phyloP scores from a whole-genome alignment of 306 rosid genomes.

The Citrullus colocynthis region DNA sequence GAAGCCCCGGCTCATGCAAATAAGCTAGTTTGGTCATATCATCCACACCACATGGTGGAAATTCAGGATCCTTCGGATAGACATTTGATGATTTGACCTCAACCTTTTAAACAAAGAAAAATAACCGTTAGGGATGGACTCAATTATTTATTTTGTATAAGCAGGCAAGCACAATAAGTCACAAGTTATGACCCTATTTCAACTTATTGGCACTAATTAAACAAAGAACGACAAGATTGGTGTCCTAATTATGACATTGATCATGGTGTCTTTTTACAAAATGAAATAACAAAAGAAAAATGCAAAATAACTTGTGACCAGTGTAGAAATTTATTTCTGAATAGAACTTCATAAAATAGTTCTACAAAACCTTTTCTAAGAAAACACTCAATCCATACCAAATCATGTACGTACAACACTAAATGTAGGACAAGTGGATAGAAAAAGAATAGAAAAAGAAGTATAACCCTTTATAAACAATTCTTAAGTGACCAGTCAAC shows the following conservation, averaged over 20 bases:
- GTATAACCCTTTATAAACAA: background rate
- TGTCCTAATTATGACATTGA: background rate
- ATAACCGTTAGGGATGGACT: background rate
- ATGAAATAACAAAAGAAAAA: background rate
- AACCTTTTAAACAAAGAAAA: constrained; percentile 27
- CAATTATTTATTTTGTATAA: background rate
- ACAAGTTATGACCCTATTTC: background rate
- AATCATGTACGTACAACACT: background rate
- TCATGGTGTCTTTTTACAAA: background rate
- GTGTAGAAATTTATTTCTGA: background rate
- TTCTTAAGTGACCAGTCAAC: background rate
- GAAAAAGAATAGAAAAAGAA: background rate
- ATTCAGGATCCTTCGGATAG: constrained; percentile 89
- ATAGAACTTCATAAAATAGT: background rate
- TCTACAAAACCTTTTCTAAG: background rate
- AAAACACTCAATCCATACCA: background rate
- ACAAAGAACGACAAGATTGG: background rate
- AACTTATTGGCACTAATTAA: background rate
- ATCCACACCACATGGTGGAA: constrained; percentile 73
- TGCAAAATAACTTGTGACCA: background rate
- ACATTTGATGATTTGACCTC: constrained; percentile 40
- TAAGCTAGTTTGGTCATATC: constrained; percentile 97
- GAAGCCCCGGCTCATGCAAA: constrained; percentile 92
- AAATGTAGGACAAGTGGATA: background rate
- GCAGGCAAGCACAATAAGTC: background rate